These are phyloP conservation scores for Aspergillus ibericus DNA, from an alignment of 2,329 filamentous ascomycete genomes.

Conservation along the genomic window DNA sequence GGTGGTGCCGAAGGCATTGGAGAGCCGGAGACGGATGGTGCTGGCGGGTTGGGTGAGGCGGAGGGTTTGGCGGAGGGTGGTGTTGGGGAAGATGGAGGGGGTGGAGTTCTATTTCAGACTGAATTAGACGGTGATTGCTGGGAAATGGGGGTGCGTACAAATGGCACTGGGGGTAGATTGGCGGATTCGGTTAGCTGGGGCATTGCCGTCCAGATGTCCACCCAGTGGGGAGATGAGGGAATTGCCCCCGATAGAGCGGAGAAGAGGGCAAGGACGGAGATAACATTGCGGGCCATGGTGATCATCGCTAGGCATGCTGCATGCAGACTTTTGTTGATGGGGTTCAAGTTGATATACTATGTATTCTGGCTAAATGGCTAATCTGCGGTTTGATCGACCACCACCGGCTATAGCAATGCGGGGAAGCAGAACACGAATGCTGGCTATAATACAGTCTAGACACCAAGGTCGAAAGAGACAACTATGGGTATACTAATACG, in stretches of 20 bases:
- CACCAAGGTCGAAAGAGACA: too few species aligned
- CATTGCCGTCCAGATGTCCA: constrained; percentile 66
- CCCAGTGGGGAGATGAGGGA: constrained; percentile 48
- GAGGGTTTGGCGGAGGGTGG: constrained; percentile 66
- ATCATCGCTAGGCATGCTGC: background rate
- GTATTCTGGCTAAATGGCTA: constrained; percentile 3
- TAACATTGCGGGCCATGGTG: background rate
- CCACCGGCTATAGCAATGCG: background rate
- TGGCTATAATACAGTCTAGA: background rate
- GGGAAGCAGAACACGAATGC: background rate
- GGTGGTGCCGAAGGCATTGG: constrained; percentile 64
- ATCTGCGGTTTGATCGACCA: background rate
- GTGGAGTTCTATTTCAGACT: constrained; percentile 49
- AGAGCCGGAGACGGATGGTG: constrained; percentile 62
- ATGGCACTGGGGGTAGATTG: constrained; percentile 63
- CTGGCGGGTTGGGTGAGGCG: constrained; percentile 58
- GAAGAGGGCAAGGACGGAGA: background rate
- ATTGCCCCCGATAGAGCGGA: background rate
- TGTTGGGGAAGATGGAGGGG: constrained; percentile 58
- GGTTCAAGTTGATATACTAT: background rate
- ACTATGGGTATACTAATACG: background rate
- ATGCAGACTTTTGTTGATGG: too few species aligned
- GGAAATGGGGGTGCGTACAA: constrained; percentile 43
- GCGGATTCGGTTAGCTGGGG: constrained; percentile 63
- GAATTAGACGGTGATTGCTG: constrained; percentile 11